Evolutionary conservation across 192 early-diverging fungal species (phyloP).

Genomic region (Podila epigama): DNA sequence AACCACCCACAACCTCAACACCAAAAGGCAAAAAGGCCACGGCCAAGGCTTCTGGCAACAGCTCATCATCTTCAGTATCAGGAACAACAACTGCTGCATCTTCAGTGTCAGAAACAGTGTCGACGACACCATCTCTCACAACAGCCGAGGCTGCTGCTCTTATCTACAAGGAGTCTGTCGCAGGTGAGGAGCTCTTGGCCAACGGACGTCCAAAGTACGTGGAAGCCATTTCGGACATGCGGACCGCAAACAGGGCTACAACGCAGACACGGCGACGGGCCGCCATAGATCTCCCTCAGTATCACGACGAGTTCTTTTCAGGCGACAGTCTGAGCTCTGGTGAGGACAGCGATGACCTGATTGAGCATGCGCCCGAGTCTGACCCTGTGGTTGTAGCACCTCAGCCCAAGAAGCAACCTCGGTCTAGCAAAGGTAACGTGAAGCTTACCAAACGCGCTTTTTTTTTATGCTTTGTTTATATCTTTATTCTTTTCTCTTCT

Average conservation of each 20-base stretch:
- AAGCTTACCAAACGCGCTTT: too few species aligned
- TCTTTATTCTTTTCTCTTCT: too few species aligned
- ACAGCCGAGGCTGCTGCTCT: conserved; percentile 28
- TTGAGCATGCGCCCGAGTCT: neutral
- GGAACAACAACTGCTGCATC: neutral
- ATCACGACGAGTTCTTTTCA: neutral
- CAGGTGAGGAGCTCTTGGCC: neutral
- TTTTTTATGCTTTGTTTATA: too few species aligned
- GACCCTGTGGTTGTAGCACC: neutral
- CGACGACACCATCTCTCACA: conserved; percentile 3
- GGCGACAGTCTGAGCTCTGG: neutral
- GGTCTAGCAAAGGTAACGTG: conserved; percentile 16
- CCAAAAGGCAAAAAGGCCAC: neutral
- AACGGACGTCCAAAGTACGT: neutral
- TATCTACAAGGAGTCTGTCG: conserved; percentile 1
- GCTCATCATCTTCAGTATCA: neutral
- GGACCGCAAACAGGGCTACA: neutral
- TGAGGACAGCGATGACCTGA: neutral
- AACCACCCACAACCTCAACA: neutral
- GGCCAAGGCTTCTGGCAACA: neutral
- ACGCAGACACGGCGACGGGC: neutral
- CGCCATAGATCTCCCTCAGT: neutral
- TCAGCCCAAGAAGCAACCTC: conserved; percentile 6
- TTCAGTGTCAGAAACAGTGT: neutral
- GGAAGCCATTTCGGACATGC: neutral